Evolutionary conservation across 768 basidiomycete species (phyloP), one percentile per base, ranked within the genome.

Genomic region (Candolleomyces aberdarensis): DNA sequence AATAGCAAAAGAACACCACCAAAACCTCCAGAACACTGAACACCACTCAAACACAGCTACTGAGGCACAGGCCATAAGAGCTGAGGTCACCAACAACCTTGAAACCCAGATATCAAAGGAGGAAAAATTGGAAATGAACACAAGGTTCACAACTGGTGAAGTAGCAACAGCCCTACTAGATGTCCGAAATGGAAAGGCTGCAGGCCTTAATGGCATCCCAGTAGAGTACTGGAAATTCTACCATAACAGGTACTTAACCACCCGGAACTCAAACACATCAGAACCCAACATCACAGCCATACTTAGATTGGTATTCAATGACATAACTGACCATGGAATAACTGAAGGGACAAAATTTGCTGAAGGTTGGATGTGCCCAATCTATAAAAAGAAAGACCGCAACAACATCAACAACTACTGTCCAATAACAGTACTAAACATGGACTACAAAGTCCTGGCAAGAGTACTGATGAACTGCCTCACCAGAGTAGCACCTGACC

Each of bases 341-440:
- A 54, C 9, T 1, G 6, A 29, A 1, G 2, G 9, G 0, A 65
- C 70, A 0, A 4, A n/a, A 0, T 81, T 77, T 49, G 32, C 71
- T 0, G 48, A 69, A 3, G 79, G 78, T 0, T 73, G 71, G 72
- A 72, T 76, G 65, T 72, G 74, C 66, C 76, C 75, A 0, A 39
- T 81, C 0, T 80, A 76, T n/a, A 82, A 81, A 48, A 80, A 81
- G 40, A 74, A 71, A 19, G 75, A 77, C 8, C 57, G 41, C 3
- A 62, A 43, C 0, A 59, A 70, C 2, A 75, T 78, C 1, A 67
- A 41, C 19, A 76, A 74, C 58, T 77, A 78, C 43, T 0, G 72
- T 0, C 76, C 75, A 0, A 76, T 80, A 0, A 77, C 74, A 0
- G 62, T 77, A 0, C 64, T 73, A 0, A 76, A 76, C 62, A 55